Conservation (phyloP, 1,284 basidiomycete species). For the Fomitopsis palustris region DNA sequence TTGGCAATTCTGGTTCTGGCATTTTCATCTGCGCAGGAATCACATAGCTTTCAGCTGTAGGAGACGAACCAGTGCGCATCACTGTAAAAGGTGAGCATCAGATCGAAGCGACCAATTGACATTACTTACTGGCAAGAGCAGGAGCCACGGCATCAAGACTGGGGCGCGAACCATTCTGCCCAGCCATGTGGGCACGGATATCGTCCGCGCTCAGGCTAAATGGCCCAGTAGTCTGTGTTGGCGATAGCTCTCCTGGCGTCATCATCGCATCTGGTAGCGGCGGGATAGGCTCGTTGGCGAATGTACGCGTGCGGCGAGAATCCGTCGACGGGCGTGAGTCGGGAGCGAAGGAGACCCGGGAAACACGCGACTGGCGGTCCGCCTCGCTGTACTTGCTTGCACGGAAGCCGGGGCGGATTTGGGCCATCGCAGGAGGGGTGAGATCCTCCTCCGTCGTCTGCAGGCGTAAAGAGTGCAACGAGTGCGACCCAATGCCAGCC, state of each 20-base stretch:
- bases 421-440: conserved; percentile 41
- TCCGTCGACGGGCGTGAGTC: conserved; percentile 62
- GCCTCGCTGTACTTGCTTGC: conserved; percentile 25
- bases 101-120: not conserved
- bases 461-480: conserved; percentile 26
- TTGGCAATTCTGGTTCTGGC: conserved; percentile 22
- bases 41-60: conserved; percentile 37
- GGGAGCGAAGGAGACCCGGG: conserved; percentile 69
- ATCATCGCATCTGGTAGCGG: conserved; percentile 46
- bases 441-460: conserved; percentile 22
- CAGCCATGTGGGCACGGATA: conserved; percentile 41
- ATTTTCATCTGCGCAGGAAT: conserved; percentile 16
- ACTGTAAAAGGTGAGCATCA: conserved; percentile 34
- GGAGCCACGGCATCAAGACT: conserved; percentile 58
- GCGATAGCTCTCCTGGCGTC: conserved; percentile 45
- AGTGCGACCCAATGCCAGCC: conserved; percentile 39
- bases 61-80: conserved; percentile 48
- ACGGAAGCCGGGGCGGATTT: conserved; percentile 49
- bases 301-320: conserved; percentile 53
- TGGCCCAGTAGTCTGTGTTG: conserved; percentile 68
- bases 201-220: conserved; percentile 63
- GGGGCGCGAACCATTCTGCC: conserved; percentile 23
- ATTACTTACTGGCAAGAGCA: conserved; percentile 54
- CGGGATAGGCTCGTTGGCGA: conserved; percentile 51
- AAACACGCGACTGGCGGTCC: conserved; percentile 37